A percentile compares a stretch with the other conserved stretches of the same genome.
These are phyloP conservation scores for Epichloe gansuensis DNA, from an alignment of 2,329 filamentous ascomycete genomes.

Conservation along the genomic window DNA sequence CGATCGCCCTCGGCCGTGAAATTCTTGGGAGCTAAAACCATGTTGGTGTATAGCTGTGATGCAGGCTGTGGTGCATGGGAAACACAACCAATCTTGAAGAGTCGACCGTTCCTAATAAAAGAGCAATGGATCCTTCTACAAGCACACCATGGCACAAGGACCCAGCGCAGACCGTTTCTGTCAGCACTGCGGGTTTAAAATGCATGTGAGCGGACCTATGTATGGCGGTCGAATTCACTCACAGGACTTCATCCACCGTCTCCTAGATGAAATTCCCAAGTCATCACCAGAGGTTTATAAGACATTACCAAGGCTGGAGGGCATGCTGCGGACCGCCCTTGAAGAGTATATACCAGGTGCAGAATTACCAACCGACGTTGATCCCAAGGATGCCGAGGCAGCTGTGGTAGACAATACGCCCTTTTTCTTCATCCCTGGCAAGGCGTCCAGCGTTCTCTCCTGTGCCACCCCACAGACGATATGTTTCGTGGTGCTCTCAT, in stretches of 20 bases:
- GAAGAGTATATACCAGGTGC: slow-evolving; percentile 50
- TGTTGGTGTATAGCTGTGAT: slow-evolving; percentile 88
- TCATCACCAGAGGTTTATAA: slow-evolving; percentile 61
- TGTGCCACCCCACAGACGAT: slow-evolving; percentile 66
- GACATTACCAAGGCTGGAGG: slow-evolving; percentile 70
- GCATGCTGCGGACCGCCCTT: slow-evolving; percentile 80
- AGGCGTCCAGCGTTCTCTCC: slow-evolving; percentile 64
- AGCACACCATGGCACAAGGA: slow-evolving; percentile 62
- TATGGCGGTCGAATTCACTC: slow-evolving; percentile 86
- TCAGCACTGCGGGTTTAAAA: slow-evolving; percentile 74
- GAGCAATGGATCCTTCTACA: slow-evolving; percentile 58
- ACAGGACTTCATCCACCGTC: slow-evolving; percentile 64
- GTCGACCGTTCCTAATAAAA: slow-evolving; percentile 59
- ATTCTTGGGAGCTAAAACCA: slow-evolving; percentile 78
- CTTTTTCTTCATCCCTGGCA: slow-evolving; percentile 75
- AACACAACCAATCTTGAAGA: slow-evolving; percentile 65
- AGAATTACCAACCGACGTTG: slow-evolving; percentile 27
- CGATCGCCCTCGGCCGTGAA: slow-evolving; percentile 80
- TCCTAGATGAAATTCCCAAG: slow-evolving; percentile 60
- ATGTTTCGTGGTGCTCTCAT: slow-evolving; percentile 70
- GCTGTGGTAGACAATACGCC: slow-evolving; percentile 60
- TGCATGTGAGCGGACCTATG: slow-evolving; percentile 87
- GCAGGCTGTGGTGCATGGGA: slow-evolving; percentile 84
- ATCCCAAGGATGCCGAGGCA: slow-evolving; percentile 36
- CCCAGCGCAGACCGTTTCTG: slow-evolving; percentile 57